phyloP scores from a whole-genome alignment of 352 stramenopile genomes.

The Blastocystis sp. region DNA sequence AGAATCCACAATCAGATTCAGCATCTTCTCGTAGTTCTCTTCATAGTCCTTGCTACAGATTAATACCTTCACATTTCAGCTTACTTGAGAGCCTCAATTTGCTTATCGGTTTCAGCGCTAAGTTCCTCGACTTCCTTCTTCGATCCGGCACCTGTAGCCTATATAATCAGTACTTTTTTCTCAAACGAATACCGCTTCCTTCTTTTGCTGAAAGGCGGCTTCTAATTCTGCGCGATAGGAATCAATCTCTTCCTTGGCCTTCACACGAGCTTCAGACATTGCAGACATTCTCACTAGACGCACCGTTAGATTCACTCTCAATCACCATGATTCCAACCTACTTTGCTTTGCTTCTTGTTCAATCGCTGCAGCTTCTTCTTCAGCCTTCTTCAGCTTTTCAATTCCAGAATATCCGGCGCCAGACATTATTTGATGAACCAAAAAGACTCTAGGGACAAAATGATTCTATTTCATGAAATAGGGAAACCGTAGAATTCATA shows the following conservation, averaged over 20 bases:
- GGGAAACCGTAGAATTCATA: slow-evolving; percentile 45
- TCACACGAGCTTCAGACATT: slow-evolving; percentile 53
- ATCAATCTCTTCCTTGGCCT: slow-evolving; percentile 64
- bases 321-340: not conserved
- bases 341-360: slow-evolving; percentile 45
- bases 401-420: slow-evolving; percentile 49
- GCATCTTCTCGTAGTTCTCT: slow-evolving; percentile 56
- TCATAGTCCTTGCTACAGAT: slow-evolving; percentile 45
- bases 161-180: not conserved
- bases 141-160: slow-evolving; percentile 32
- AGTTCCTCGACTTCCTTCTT: slow-evolving; percentile 56
- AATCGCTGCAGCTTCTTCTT: slow-evolving; percentile 59
- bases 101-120: slow-evolving; percentile 1
- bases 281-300: slow-evolving; percentile 64
- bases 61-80: not conserved
- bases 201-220: slow-evolving; percentile 54
- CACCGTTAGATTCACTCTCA: not conserved
- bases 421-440: slow-evolving; percentile 7
- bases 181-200: not conserved
- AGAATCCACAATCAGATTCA: slow-evolving; percentile 56
- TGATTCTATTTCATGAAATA: slow-evolving; percentile 59
- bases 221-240: slow-evolving; percentile 56
- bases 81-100: slow-evolving; percentile 58
- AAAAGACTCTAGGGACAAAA: slow-evolving; percentile 49
- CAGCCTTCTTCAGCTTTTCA: slow-evolving; percentile 46